Conservation (phyloP, 805 yeast species). For the Candida loeiensis region DNA sequence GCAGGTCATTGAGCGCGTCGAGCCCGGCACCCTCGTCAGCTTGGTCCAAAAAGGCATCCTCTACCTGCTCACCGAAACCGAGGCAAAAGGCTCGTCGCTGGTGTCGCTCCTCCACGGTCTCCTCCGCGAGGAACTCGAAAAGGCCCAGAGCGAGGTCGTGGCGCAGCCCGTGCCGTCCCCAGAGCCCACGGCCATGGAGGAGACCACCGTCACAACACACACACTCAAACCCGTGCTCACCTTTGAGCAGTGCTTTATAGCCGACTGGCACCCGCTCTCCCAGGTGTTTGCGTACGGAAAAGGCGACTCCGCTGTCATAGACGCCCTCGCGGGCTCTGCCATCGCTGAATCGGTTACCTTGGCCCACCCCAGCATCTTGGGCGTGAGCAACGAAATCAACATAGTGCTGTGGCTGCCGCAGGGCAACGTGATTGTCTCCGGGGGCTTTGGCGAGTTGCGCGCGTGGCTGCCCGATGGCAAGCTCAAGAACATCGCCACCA, state of each 20-base stretch:
- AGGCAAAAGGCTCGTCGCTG: slow-evolving; percentile 20
- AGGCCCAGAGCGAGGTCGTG: neutral
- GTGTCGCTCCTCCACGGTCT: slow-evolving; percentile 49
- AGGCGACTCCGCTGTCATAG: slow-evolving; percentile 46
- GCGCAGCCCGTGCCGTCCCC: neutral
- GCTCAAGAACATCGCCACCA: slow-evolving; percentile 45
- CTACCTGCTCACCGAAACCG: slow-evolving; percentile 65
- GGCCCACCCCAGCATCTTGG: slow-evolving; percentile 25
- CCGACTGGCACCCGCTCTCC: slow-evolving; percentile 56
- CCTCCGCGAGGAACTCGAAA: slow-evolving; percentile 35
- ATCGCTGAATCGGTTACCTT: slow-evolving; percentile 29
- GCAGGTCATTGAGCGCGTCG: slow-evolving; percentile 46
- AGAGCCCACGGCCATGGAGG: neutral
- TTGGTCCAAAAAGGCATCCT: slow-evolving; percentile 84
- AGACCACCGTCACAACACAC: slow-evolving; percentile 22
- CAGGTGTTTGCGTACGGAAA: slow-evolving; percentile 55
- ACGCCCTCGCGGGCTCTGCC: slow-evolving; percentile 28
- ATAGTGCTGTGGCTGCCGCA: slow-evolving; percentile 60
- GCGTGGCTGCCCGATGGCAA: slow-evolving; percentile 77
- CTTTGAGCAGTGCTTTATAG: slow-evolving; percentile 43
- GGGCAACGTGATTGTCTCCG: slow-evolving; percentile 62
- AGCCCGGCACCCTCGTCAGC: slow-evolving; percentile 78
- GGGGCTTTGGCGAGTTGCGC: slow-evolving; percentile 69
- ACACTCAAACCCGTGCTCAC: slow-evolving; percentile 36
- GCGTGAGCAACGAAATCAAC: slow-evolving; percentile 24